phyloP scores from a whole-genome alignment of 164 flowering plant species.

The Kingdonia uniflora region DNA sequence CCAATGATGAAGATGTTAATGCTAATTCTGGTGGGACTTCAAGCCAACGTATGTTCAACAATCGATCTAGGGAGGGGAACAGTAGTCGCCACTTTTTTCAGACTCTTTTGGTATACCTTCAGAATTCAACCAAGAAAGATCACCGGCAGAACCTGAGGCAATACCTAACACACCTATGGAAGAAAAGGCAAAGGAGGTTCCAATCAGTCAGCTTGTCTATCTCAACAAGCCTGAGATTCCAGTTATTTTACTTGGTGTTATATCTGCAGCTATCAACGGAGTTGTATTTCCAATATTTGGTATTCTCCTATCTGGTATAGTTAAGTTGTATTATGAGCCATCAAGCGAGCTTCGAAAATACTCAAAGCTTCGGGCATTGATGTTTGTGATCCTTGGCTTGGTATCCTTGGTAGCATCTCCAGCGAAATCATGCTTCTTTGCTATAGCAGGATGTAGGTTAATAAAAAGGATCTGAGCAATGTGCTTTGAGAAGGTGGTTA shows the following conservation, averaged over 20 bases:
- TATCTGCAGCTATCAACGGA: constrained; percentile 1
- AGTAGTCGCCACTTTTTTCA: no score
- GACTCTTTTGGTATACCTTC: no score
- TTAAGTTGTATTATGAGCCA: constrained; percentile 1
- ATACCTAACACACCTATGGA: background rate
- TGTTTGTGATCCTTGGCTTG: background rate
- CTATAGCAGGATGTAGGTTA: constrained; percentile 2
- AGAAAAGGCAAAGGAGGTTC: background rate
- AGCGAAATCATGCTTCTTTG: constrained; percentile 3
- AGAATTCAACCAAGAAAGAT: no score
- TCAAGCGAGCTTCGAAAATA: constrained; percentile 1
- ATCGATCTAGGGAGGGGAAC: no score
- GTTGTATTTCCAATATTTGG: constrained; percentile 3
- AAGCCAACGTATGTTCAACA: no score
- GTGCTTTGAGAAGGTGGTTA: constrained; percentile 5
- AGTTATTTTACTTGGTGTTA: constrained; percentile 1
- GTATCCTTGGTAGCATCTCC: constrained; percentile 3
- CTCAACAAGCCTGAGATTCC: constrained; percentile 7
- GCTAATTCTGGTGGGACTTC: no score
- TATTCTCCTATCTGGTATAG: constrained; percentile 3
- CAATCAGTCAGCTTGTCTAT: background rate
- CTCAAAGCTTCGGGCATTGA: constrained; percentile 2
- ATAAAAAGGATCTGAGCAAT: constrained; percentile 1
- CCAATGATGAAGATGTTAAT: no score
- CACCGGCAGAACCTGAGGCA: background rate